Base-by-base conservation (phyloP, 148 eudicot genomes). In the Dianthus caryophyllus region DNA sequence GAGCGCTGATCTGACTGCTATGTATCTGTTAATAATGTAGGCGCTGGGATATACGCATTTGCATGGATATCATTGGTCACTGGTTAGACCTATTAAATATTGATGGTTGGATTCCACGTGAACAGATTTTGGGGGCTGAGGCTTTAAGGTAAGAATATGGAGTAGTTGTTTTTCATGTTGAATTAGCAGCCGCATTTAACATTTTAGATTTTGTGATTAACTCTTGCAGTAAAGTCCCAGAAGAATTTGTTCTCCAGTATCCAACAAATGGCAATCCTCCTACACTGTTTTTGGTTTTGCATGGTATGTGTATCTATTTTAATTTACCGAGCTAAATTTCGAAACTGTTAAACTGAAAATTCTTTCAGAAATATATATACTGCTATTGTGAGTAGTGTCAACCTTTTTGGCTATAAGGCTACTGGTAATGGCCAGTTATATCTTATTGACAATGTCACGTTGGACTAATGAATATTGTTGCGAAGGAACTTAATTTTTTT, bases 81-180 rank as follows among this genome's bases (percentile, higher is more conserved):
- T 94, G 99, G 99, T 73, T 94, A 76, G 99, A 94, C 77, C 80
- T 94, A 67, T 85, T 94, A 86, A 94, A 94, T 77, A 73, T 83
- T 78, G 99, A 94, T 72, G 99, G 99, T 49, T 94, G 99, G 99
- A 94, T 94, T 75, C 99, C 99, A 41, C 99, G 99, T 71, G 99
- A 94, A 75, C 97, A 86, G 69, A 90, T 94, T 77, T 85, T 94
- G 81, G 99, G 99, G 31, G 88, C 84, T 50, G 99, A 94, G 80
- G 99, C 99, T 65, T 72, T 85, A 72, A 94, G 99, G 99, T 90
- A 63, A 73, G 24, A 24, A 12, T 90, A 63, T 71, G 24, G n/a
- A 12, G 2, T 51, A 43, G 25, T 8, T 54, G 48, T 69, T 53
- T 30, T 46, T 46, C 58, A 4, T 8, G 26, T 21, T 30, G 65